Evolutionary conservation across 352 stramenopile genomes (phyloP).

Genomic region (Phytopythium ostracodes): DNA sequence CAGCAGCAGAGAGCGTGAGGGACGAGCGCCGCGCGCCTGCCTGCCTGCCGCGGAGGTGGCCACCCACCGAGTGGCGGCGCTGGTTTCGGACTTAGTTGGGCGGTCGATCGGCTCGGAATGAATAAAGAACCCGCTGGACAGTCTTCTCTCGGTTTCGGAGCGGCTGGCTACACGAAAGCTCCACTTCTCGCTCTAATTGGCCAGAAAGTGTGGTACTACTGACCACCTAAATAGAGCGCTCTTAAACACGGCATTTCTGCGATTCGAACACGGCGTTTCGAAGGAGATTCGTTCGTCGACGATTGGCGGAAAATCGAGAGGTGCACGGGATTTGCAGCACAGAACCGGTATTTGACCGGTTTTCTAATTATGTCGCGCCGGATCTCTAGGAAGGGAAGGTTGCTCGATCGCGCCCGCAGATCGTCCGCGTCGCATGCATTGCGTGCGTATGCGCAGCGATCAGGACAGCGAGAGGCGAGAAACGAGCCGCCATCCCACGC

Average conservation of each 20-base stretch:
- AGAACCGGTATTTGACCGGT: background rate
- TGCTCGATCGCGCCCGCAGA: background rate
- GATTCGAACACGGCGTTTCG: background rate
- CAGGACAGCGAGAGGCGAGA: background rate
- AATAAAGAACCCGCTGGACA: background rate
- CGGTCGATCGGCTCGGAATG: background rate
- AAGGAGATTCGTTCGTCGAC: slow-evolving; percentile 2
- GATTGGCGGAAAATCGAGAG: slow-evolving; percentile 7
- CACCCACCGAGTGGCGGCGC: background rate
- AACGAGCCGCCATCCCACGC: background rate
- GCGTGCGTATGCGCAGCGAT: background rate
- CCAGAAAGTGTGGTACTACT: slow-evolving; percentile 12
- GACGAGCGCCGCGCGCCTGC: background rate
- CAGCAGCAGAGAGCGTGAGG: background rate
- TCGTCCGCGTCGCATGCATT: slow-evolving; percentile 2
- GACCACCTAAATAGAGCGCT: slow-evolving; percentile 8
- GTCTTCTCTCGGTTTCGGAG: background rate
- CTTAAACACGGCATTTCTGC: slow-evolving; percentile 13
- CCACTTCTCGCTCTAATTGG: slow-evolving; percentile 16
- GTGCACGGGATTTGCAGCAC: background rate
- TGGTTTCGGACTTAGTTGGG: background rate
- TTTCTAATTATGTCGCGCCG: background rate
- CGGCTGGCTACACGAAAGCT: slow-evolving; percentile 7
- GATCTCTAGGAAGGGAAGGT: background rate
- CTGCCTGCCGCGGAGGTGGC: slow-evolving; percentile 1